Conservation (phyloP, 352 stramenopile species). For the Phytophthora pini region DNA sequence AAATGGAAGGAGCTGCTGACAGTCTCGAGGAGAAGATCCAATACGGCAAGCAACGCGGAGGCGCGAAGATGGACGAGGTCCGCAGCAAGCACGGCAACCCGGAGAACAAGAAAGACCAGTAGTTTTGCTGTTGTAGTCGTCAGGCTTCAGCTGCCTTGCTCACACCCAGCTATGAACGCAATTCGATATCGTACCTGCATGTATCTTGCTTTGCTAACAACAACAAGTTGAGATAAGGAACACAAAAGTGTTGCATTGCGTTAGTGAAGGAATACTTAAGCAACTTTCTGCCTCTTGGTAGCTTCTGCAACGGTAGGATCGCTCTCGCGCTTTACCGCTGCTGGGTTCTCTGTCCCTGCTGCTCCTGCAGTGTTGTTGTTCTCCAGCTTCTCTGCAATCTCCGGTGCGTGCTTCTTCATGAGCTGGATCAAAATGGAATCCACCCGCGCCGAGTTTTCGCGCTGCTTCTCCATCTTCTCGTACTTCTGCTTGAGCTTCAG, state of each 20-base stretch:
- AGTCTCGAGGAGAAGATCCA: constrained; percentile 38
- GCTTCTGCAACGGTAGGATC: constrained; percentile 28
- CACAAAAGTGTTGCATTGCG: constrained; percentile 2
- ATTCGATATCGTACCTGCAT: constrained; percentile 14
- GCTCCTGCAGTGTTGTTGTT: constrained; percentile 34
- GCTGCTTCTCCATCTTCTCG: constrained; percentile 89
- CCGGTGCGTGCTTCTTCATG: constrained; percentile 88
- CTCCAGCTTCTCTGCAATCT: constrained; percentile 83
- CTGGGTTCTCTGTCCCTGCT: constrained; percentile 13
- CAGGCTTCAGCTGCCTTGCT: background rate
- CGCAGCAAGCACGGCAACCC: constrained; percentile 24
- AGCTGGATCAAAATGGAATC: constrained; percentile 86
- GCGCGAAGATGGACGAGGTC: constrained; percentile 43
- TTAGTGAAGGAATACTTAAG: constrained; percentile 30
- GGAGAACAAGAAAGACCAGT: constrained; percentile 56
- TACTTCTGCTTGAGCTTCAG: constrained; percentile 89
- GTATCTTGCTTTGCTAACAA: constrained; percentile 27
- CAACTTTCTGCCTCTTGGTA: constrained; percentile 74
- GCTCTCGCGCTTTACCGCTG: constrained; percentile 38
- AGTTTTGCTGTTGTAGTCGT: constrained; percentile 9
- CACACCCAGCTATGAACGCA: constrained; percentile 2
- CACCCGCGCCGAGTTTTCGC: constrained; percentile 82
- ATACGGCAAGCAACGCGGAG: constrained; percentile 49
- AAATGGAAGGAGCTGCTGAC: constrained; percentile 15
- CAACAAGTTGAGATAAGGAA: constrained; percentile 15